Percentiles rank a stretch among this genome's conserved stretches.
phyloP scores from a whole-genome alignment of 345 rosid genomes.

The Pistacia vera region DNA sequence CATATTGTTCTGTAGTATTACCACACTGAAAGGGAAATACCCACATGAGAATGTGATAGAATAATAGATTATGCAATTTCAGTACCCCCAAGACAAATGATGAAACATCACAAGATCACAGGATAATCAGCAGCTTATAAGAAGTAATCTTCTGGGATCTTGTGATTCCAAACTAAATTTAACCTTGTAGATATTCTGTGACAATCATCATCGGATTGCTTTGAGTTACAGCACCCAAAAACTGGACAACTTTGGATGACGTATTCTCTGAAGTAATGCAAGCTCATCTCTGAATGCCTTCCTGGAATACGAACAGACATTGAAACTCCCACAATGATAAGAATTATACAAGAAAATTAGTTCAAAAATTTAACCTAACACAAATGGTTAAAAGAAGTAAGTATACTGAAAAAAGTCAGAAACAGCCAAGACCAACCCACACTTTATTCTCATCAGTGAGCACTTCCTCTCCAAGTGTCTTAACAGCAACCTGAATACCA shows the following conservation, averaged over 20 bases:
- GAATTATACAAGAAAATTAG: neutral
- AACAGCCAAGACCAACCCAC: slow-evolving; percentile 47
- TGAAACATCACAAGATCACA: too few species aligned
- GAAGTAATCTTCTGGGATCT: neutral
- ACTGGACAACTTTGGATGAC: slow-evolving; percentile 92
- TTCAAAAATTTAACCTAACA: neutral
- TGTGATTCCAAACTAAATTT: neutral
- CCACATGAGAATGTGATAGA: slow-evolving; percentile 1
- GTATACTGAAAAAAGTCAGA: neutral
- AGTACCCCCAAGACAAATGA: neutral
- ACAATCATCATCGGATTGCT: slow-evolving; percentile 89
- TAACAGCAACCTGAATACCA: slow-evolving; percentile 82
- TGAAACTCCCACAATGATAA: slow-evolving; percentile 15
- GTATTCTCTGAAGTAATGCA: slow-evolving; percentile 77
- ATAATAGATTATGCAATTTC: neutral
- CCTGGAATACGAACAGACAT: slow-evolving; percentile 40
- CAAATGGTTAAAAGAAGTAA: neutral
- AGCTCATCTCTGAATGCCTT: slow-evolving; percentile 86
- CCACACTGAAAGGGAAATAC: neutral
- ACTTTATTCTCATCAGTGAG: slow-evolving; percentile 70
- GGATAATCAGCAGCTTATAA: neutral
- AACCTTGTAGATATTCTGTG: slow-evolving; percentile 83
- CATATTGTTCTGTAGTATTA: neutral
- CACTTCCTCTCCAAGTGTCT: slow-evolving; percentile 76
- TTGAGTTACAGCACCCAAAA: slow-evolving; percentile 88